Conservation (phyloP, 176 grass and related monocot genomes). For the Saccharum spontaneum region DNA sequence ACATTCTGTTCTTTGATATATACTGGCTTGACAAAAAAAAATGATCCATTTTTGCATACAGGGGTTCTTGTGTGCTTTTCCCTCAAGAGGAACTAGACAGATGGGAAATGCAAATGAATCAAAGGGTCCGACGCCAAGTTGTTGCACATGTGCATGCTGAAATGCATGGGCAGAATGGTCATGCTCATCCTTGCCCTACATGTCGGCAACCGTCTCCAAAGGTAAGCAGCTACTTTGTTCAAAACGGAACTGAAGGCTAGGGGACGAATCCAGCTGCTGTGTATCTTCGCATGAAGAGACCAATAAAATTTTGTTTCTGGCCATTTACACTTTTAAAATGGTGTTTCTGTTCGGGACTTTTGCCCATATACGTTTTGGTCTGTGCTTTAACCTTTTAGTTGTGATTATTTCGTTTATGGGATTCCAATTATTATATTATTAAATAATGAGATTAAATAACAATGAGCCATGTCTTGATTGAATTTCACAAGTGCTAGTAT, state of each 20-base stretch:
- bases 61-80: slow-evolving; percentile 63
- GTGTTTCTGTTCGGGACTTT: not conserved
- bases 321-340: not conserved
- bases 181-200: slow-evolving; percentile 58
- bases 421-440: not conserved
- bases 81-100: slow-evolving; percentile 58
- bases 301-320: slow-evolving; percentile 17
- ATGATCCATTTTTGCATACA: slow-evolving; percentile 25
- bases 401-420: not conserved
- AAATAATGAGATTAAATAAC: not conserved
- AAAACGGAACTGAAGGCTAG: not conserved
- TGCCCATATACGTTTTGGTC: not conserved
- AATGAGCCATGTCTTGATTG: not conserved
- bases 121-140: slow-evolving; percentile 38
- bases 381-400: not conserved
- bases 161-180: slow-evolving; percentile 20
- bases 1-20: slow-evolving; percentile 10
- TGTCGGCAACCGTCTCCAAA: slow-evolving; percentile 61
- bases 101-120: slow-evolving; percentile 76
- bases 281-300: slow-evolving; percentile 10
- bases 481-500: not conserved
- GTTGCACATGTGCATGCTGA: slow-evolving; percentile 50
- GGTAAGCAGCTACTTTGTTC: slow-evolving; percentile 38
- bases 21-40: slow-evolving; percentile 39
- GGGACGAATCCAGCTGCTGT: not conserved